Evolutionary conservation across 495 filamentous ascomycete species (phyloP).

Genomic region (Aspergillus egyptiacus): DNA sequence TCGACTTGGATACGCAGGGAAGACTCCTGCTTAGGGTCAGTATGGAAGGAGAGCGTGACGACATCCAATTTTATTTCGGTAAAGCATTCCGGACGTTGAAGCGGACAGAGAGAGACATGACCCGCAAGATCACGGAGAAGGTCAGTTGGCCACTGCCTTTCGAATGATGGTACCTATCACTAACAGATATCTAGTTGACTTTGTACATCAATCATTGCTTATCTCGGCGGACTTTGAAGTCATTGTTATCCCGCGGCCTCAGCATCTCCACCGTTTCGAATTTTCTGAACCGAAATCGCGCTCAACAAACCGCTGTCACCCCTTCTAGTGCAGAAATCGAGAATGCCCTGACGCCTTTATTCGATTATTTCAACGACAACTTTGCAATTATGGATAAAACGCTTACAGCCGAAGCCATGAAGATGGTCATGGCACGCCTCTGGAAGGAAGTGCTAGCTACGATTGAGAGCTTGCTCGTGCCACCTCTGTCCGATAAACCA

Average conservation of each 20-base stretch:
- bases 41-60: constrained; percentile 98
- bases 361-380: constrained; percentile 97
- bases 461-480: constrained; percentile 84
- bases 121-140: constrained; percentile 95
- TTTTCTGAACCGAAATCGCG: constrained; percentile 62
- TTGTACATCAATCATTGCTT: constrained; percentile 88
- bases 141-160: constrained; percentile 39
- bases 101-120: constrained; percentile 95
- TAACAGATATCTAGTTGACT: constrained; percentile 57
- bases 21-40: constrained; percentile 82
- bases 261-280: constrained; percentile 71
- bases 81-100: constrained; percentile 94
- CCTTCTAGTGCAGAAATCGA: constrained; percentile 68
- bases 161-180: constrained; percentile 13
- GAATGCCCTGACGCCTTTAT: constrained; percentile 79
- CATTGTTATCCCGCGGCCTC: constrained; percentile 65
- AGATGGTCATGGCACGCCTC: constrained; percentile 91
- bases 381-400: constrained; percentile 98
- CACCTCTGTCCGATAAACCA: constrained; percentile 91
- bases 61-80: constrained; percentile 98
- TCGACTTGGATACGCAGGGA: constrained; percentile 94
- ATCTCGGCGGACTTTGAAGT: constrained; percentile 71
- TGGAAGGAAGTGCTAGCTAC: constrained; percentile 97
- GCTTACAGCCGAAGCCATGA: constrained; percentile 87
- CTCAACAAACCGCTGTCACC: constrained; percentile 48